Evolutionary conservation across 352 stramenopile species (phyloP).

Genomic region (Globisporangium radiosum): DNA sequence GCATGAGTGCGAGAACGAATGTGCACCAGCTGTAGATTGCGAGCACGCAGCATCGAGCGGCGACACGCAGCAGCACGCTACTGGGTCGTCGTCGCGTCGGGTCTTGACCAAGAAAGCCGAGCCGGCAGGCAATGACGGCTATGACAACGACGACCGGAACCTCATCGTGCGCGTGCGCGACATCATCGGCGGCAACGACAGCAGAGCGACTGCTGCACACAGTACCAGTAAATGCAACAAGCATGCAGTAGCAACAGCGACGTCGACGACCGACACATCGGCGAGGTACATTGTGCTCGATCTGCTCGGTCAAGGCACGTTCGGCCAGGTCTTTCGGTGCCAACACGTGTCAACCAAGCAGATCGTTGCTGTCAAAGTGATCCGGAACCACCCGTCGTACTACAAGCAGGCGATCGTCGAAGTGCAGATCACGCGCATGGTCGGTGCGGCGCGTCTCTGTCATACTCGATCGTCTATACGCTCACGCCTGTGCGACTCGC

Average conservation of each 20-base stretch:
- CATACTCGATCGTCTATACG: neutral
- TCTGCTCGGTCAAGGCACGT: conserved; percentile 88
- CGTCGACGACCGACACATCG: conserved; percentile 4
- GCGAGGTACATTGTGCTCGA: conserved; percentile 86
- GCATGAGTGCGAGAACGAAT: neutral
- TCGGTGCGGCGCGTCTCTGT: conserved; percentile 68
- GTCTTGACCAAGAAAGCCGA: conserved; percentile 38
- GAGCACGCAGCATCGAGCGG: neutral
- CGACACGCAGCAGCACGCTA: neutral
- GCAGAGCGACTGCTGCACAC: no score
- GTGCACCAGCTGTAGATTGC: no score
- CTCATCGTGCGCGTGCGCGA: conserved; percentile 38
- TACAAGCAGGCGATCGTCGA: conserved; percentile 91
- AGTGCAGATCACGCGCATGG: conserved; percentile 87
- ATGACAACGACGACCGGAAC: conserved; percentile 48
- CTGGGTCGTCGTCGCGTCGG: conserved; percentile 5
- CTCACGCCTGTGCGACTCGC: neutral
- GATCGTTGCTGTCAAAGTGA: conserved; percentile 94
- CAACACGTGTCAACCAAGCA: conserved; percentile 43
- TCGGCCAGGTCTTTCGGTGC: conserved; percentile 48
- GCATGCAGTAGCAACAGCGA: neutral
- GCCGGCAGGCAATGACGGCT: conserved; percentile 26
- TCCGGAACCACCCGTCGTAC: conserved; percentile 94
- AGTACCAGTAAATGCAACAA: neutral
- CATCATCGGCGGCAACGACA: conserved; percentile 16